phyloP scores from a whole-genome alignment of 176 grass and related monocot genomes.

The Alloteropsis semialata region DNA sequence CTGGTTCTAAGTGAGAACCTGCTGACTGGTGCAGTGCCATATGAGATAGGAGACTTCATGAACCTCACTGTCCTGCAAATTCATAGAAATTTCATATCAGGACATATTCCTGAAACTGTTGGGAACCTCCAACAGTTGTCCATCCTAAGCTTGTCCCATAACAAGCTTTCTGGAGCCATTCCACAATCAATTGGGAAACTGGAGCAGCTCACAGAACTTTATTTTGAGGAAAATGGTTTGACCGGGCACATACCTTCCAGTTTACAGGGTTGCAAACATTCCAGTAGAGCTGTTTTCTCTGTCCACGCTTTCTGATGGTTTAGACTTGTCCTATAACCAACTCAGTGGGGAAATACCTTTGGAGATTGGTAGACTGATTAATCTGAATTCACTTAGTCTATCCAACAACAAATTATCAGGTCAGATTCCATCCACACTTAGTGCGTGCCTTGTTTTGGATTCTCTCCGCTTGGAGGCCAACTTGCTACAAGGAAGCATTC shows the following conservation, averaged over 20 bases:
- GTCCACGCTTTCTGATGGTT: background rate
- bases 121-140: background rate
- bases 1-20: background rate
- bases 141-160: background rate
- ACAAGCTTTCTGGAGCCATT: slow-evolving; percentile 14
- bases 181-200: slow-evolving; percentile 11
- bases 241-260: background rate
- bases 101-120: background rate
- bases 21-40: background rate
- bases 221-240: slow-evolving; percentile 17
- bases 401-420: slow-evolving; percentile 8
- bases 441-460: slow-evolving; percentile 15
- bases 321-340: slow-evolving; percentile 17
- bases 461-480: slow-evolving; percentile 19
- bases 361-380: background rate
- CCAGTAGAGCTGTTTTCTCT: background rate
- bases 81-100: background rate
- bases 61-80: background rate
- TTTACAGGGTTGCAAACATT: background rate
- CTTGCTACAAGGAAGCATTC: slow-evolving; percentile 15
- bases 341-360: slow-evolving; percentile 4
- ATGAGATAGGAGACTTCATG: background rate
- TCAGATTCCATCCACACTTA: slow-evolving; percentile 26
- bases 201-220: background rate
- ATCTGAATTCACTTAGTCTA: slow-evolving; percentile 9